Evolutionary conservation across 345 rosid species (phyloP), one percentile per base, ranked within the genome.

Genomic region (Salix exigua): DNA sequence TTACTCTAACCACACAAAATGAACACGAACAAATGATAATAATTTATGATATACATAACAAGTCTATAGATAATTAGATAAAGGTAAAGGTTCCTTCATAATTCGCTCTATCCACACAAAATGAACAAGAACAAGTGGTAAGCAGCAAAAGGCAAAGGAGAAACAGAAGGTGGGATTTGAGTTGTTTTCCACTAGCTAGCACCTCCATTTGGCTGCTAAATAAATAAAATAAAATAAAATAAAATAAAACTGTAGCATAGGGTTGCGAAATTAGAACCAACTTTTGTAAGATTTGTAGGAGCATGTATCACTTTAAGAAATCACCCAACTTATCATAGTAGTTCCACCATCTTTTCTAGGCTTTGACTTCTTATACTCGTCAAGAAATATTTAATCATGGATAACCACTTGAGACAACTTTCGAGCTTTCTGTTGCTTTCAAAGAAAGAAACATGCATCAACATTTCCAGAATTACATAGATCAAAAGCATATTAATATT

Each of bases 61-160:
- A 33, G 1, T 4, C 5, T 33, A 0, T 5, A 33, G 0, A 4
- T 2, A 0, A 1, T 0, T 33, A 33, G 6, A 33, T 33, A 33
- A 33, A 19, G 0, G 6, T n/a, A 33, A 33, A 19, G 0, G 28
- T n/a, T n/a, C 26, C 11, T 1, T 9, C 5, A 58, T 6, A 58
- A 12, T 4, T 8, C 12, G 3, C 2, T n/a, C 62, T n/a, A 0
- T 9, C 28, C 62, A n/a, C 62, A 58, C 28, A 58, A 58, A 58
- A 10, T 58, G 62, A 58, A 23, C 16, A n/a, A n/a, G 14, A 55
- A 55, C n/a, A 18, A 51, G 62, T n/a, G 62, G 62, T n/a, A 55
- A 55, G 28, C 62, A 9, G 62, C 28, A 55, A n/a, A 55, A 7
- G 62, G 26, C 28, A 3, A 53, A 40, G 44, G 44, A 7, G n/a